These are phyloP conservation scores for Paramecium pentaurelia DNA, from an alignment of 73 alveolate genomes.

Conservation along the genomic window DNA sequence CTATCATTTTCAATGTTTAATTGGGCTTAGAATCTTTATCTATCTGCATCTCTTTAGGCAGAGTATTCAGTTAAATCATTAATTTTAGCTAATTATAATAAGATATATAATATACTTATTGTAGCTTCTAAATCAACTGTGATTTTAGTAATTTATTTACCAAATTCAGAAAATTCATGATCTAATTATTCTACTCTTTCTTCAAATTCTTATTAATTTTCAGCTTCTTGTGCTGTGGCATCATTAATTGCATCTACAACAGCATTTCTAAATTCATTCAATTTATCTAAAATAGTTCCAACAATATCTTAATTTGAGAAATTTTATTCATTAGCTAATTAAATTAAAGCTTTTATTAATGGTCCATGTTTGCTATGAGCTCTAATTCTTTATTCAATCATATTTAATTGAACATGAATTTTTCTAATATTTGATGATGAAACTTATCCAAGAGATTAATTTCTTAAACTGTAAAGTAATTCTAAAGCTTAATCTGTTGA, in stretches of 20 bases:
- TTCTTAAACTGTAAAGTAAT: not conserved
- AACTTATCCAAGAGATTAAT: not conserved
- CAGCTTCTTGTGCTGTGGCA: slow-evolving; percentile 29
- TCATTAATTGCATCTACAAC: slow-evolving; percentile 12
- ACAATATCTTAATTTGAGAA: slow-evolving; percentile 23
- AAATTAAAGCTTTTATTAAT: slow-evolving; percentile 18
- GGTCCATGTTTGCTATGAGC: slow-evolving; percentile 30
- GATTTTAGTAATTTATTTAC: not conserved
- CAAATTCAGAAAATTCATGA: slow-evolving; percentile 33
- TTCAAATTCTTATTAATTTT: not conserved
- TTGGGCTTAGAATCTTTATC: slow-evolving; percentile 21
- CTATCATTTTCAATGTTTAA: slow-evolving; percentile 4
- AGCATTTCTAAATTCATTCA: slow-evolving; percentile 42
- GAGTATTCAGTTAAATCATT: slow-evolving; percentile 24
- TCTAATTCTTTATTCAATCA: not conserved
- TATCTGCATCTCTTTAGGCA: slow-evolving; percentile 12
- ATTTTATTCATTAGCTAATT: slow-evolving; percentile 27
- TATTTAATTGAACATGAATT: not conserved
- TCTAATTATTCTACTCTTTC: slow-evolving; percentile 32
- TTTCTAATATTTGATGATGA: not conserved
- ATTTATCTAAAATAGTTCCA: not conserved
- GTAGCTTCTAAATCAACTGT: slow-evolving; percentile 42
- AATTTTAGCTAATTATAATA: not conserved
- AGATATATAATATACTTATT: not conserved
- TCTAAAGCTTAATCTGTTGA: slow-evolving; percentile 25